Base-by-base conservation (phyloP, 2,329 filamentous ascomycete genomes). In the Exophiala spinifera region DNA sequence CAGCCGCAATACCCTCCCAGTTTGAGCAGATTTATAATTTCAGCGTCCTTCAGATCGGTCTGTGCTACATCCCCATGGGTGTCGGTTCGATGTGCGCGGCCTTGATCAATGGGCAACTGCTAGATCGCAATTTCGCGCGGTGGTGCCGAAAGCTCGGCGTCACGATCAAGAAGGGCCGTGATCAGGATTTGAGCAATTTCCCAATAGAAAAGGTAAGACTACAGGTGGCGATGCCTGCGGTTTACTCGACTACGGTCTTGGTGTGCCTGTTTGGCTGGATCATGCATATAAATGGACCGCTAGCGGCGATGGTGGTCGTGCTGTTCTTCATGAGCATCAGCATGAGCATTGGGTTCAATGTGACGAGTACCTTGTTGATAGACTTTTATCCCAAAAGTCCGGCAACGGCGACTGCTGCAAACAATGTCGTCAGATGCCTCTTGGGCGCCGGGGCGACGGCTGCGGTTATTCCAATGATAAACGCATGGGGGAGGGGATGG, bases 111-210 rank as follows among this genome's bases (percentile, higher is more conserved):
- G 67, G 88, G 4, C 75, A 76, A 1, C 61, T 83, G 1, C 77
- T 88, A 33, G 87, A 89, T 68, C 84, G 81, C 76, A 91, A 91
- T 67, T 95, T 88, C 68, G 78, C 83, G 5, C 80, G 86, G 36
- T 79, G 84, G 44, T 87, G 88, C 1, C 76, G 74, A 46, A 76
- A 78, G 28, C 73, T 85, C 14, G 83, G 83, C 4, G 74, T 90
- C 53, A 72, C 74, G 1, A 79, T 89, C 59, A 80, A 81, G 57
- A 78, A 75, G 54, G 83, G 80, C 59, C 80, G 82, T 13, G 56
- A 76, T 14, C 73, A 78, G 51, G 75, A 81, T 53, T 67, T 84
- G n/a, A 62, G 64, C 4, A 65, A 74, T 23, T 82, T 82, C 53
- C 75, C 79, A 0, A 75, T 83, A 40, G 79, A 75, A 49, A 65